Conservation (phyloP, 306 rosid species). For the Pyrus communis region DNA sequence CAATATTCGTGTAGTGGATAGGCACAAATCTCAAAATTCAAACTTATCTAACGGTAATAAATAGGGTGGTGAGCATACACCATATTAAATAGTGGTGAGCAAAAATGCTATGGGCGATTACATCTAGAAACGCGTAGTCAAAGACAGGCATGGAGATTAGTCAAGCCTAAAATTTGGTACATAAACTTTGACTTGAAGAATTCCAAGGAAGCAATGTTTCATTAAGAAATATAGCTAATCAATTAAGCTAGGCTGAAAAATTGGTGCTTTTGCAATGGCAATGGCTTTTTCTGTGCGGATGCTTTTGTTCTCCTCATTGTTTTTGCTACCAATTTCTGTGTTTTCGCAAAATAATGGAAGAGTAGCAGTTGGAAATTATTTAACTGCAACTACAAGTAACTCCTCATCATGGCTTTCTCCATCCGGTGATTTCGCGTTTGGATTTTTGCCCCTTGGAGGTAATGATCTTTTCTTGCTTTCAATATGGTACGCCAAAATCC, state of each 20-base stretch:
- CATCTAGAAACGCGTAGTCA: too few species aligned
- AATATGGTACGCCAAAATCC: conserved; percentile 41
- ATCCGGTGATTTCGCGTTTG: conserved; percentile 45
- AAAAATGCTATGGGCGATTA: too few species aligned
- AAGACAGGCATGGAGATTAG: too few species aligned
- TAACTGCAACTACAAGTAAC: conserved; percentile 11
- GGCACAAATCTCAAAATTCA: too few species aligned
- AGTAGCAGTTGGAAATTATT: conserved; percentile 17
- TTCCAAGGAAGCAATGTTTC: not conserved
- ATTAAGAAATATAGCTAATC: not conserved
- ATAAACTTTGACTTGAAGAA: not conserved
- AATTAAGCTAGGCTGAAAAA: not conserved
- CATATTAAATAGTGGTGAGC: too few species aligned
- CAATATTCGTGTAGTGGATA: too few species aligned
- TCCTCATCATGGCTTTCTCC: conserved; percentile 38
- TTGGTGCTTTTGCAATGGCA: not conserved
- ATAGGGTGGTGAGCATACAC: too few species aligned
- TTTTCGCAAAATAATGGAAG: conserved; percentile 22
- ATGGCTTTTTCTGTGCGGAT: not conserved
- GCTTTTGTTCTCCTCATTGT: not conserved
- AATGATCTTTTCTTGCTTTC: conserved; percentile 30
- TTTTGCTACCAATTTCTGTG: conserved; percentile 17
- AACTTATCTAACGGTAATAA: too few species aligned
- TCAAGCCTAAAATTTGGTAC: not conserved
- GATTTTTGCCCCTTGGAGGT: conserved; percentile 24